A percentile compares a stretch with the other conserved stretches of the same genome.
These are phyloP conservation scores for Eucommia ulmoides DNA, from an alignment of 257 asterid species.

Conservation along the genomic window DNA sequence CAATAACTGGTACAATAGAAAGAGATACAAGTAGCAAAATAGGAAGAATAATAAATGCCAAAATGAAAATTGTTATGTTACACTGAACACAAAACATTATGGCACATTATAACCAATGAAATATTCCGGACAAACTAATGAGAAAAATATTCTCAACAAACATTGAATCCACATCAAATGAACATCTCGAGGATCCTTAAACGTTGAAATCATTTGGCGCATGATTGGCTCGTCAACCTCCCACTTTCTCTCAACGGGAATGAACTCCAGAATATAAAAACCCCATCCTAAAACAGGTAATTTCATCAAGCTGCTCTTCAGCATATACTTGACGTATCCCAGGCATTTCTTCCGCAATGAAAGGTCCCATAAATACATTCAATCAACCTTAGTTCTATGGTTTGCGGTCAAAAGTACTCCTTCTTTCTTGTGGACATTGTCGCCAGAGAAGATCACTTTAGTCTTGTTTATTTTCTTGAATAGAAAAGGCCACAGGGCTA, in stretches of 20 bases:
- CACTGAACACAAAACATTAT: too few species aligned
- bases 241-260: constrained; percentile 88
- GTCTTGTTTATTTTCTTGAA: constrained; percentile 72
- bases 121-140: too few species aligned
- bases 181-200: constrained; percentile 46
- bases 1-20: too few species aligned
- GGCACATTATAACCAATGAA: too few species aligned
- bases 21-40: too few species aligned
- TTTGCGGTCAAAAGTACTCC: constrained; percentile 67
- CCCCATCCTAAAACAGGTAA: constrained; percentile 87
- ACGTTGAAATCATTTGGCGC: constrained; percentile 40
- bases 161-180: too few species aligned
- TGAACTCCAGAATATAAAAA: constrained; percentile 74
- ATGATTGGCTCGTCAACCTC: constrained; percentile 54
- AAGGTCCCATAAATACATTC: constrained; percentile 97
- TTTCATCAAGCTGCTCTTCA: constrained; percentile 84
- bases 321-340: constrained; percentile 61
- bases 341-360: constrained; percentile 61
- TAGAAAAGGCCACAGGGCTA: constrained; percentile 86
- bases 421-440: constrained; percentile 41
- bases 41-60: too few species aligned
- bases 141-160: too few species aligned
- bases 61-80: too few species aligned
- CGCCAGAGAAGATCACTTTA: constrained; percentile 76
- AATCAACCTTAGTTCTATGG: constrained; percentile 87